Conservation (phyloP, 257 asterid genomes). For the Primulina huaijiensis region DNA sequence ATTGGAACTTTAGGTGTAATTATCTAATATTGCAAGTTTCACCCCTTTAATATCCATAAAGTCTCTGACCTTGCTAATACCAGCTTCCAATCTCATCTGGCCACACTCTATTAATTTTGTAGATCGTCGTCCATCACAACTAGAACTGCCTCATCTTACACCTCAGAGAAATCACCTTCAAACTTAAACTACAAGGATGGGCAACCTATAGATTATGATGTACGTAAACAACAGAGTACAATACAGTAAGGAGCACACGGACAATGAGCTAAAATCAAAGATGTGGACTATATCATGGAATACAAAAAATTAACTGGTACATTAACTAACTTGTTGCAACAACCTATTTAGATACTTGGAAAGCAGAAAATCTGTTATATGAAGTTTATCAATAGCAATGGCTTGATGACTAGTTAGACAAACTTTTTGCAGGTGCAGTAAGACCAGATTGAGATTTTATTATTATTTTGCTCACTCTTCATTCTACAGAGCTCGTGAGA, state of each 20-base stretch:
- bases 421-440: not conserved
- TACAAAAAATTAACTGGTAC: not conserved
- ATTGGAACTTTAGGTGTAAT: not conserved
- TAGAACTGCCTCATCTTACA: constrained; percentile 4
- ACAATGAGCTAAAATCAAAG: not conserved
- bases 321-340: not conserved
- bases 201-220: constrained; percentile 1
- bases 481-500: not conserved
- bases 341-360: not conserved
- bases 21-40: not conserved
- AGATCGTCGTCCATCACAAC: not conserved
- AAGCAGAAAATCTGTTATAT: not conserved
- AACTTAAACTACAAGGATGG: not conserved
- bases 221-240: not conserved
- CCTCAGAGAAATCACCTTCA: constrained; percentile 9
- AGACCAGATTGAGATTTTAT: constrained; percentile 10
- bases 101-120: not conserved
- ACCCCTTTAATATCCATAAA: no score
- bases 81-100: not conserved
- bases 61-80: no score
- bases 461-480: constrained; percentile 11
- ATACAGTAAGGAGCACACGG: not conserved
- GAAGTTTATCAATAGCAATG: constrained; percentile 6
- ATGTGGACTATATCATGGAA: not conserved
- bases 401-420: not conserved